Conservation (phyloP, 1,284 basidiomycete genomes). For the Trametes versicolor region DNA sequence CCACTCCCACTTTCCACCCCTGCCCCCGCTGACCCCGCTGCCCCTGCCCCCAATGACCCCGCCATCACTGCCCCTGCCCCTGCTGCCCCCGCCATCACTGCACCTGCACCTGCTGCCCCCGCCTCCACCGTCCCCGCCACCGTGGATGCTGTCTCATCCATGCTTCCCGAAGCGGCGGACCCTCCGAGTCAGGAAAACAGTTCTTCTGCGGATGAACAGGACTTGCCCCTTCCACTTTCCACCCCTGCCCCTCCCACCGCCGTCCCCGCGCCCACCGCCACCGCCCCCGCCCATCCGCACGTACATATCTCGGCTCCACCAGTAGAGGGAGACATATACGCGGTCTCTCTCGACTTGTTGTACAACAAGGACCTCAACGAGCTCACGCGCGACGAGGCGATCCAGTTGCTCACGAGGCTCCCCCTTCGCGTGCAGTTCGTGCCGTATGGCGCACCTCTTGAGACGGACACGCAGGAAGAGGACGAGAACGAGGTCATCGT, state of each 20-base stretch:
- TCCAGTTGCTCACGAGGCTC: constrained; percentile 29
- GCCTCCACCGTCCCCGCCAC: too few relatives aligned
- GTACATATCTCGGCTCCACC: neutral
- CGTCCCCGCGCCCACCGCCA: too few relatives aligned
- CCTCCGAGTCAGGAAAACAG: too few relatives aligned
- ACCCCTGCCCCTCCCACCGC: too few relatives aligned
- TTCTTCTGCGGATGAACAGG: too few relatives aligned
- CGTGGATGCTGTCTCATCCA: too few relatives aligned
- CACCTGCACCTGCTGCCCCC: too few relatives aligned
- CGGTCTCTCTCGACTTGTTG: constrained; percentile 20
- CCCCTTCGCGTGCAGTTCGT: constrained; percentile 28
- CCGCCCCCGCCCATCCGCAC: too few relatives aligned
- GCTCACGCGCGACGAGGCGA: constrained; percentile 34
- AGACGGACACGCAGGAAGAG: neutral
- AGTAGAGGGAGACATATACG: constrained; percentile 20
- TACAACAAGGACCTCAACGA: constrained; percentile 31
- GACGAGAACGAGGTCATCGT: neutral
- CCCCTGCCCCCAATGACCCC: neutral
- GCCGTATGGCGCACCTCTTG: constrained; percentile 1
- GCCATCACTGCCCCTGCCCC: too few relatives aligned
- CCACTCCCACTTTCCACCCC: neutral
- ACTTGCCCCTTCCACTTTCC: too few relatives aligned
- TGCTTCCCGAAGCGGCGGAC: too few relatives aligned
- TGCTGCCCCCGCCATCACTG: too few relatives aligned
- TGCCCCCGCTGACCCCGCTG: neutral